Evolutionary conservation across 1,139 yeast genomes (phyloP), one percentile per base, ranked within the genome.

Genomic region (Nadsonia commutata): DNA sequence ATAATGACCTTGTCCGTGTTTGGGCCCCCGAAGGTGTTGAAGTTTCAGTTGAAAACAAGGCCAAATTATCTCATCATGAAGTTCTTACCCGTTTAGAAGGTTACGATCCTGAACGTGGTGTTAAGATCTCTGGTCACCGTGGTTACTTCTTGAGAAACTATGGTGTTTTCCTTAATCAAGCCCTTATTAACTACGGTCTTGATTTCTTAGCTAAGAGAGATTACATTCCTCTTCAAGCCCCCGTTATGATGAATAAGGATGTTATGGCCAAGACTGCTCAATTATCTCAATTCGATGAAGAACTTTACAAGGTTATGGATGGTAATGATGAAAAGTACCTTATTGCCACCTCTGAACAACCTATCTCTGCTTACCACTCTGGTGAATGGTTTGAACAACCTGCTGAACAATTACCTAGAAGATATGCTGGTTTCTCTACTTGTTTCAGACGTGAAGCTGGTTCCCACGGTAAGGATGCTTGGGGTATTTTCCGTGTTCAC

Each of bases 361-460:
- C 99, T 54, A 90, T 90, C 56, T 84, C 95, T 50, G 99, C 98
- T 23, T 88, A 82, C 68, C 99, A 90, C 68, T 80, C 96, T 43
- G 82, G 81, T 58, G 99, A 90, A 69, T 93, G 98, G 99, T 93
- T 90, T 58, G 98, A 93, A 67, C 80, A 84, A 56, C 98, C 99
- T 48, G 78, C 80, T 50, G 97, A 88, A 67, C 98, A 90, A 71
- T 74, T 90, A 57, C 99, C 99, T 49, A 76, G 85, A 52, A 63
- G 70, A 67, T 90, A 90, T 60, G 99, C 95, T 43, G 99, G 99
- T 56, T 90, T 80, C 71, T 86, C 97, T 27, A 82, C 95, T 43
- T 90, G 98, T 77, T 90, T 90, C 78, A 82, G 99, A 68, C 84
- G 98, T 69, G 99, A 90, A 71, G 98, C 99, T 48, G 99, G 99